A percentile compares a stretch with the other conserved stretches of the same genome.
Evolutionary conservation across 2,329 filamentous ascomycete species (phyloP).

Genomic region (Ceratocystiopsis brevicomis): DNA sequence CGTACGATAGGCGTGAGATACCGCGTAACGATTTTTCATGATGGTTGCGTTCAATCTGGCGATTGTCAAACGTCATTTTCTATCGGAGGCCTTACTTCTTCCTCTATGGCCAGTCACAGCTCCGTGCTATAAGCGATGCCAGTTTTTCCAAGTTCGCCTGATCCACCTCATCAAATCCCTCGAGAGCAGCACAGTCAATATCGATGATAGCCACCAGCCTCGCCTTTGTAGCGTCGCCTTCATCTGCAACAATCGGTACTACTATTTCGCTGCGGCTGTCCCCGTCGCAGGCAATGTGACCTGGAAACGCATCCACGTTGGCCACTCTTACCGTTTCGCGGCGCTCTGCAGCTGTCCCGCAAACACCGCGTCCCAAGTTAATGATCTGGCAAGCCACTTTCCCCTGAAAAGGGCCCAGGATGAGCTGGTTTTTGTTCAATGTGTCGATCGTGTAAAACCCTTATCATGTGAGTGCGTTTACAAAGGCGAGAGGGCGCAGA

Average conservation of each 20-base stretch:
- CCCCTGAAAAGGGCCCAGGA: slow-evolving; percentile 65
- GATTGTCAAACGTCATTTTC: too few species aligned
- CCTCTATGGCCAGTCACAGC: slow-evolving; percentile 40
- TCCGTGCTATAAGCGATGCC: slow-evolving; percentile 35
- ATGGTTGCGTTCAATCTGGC: too few species aligned
- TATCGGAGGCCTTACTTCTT: not conserved
- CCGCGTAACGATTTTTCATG: too few species aligned
- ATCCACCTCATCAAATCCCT: slow-evolving; percentile 54
- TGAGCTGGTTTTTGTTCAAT: slow-evolving; percentile 27
- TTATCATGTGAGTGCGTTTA: slow-evolving; percentile 11
- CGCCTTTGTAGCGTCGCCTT: not conserved
- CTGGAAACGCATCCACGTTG: slow-evolving; percentile 57
- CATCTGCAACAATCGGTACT: slow-evolving; percentile 40
- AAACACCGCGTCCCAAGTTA: slow-evolving; percentile 53
- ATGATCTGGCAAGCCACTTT: slow-evolving; percentile 68
- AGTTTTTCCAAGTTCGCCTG: slow-evolving; percentile 45
- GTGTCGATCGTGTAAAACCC: slow-evolving; percentile 55
- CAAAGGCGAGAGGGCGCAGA: not conserved
- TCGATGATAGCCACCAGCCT: slow-evolving; percentile 48
- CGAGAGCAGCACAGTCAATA: slow-evolving; percentile 49
- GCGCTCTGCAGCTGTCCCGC: slow-evolving; percentile 47
- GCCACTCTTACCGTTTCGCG: slow-evolving; percentile 43
- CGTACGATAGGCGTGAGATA: too few species aligned
- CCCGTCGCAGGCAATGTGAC: slow-evolving; percentile 67
- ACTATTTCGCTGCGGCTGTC: slow-evolving; percentile 66